Percentiles rank a stretch among this genome's conserved stretches.
phyloP scores from a whole-genome alignment of 1,139 yeast genomes.

The Candida sp. region DNA sequence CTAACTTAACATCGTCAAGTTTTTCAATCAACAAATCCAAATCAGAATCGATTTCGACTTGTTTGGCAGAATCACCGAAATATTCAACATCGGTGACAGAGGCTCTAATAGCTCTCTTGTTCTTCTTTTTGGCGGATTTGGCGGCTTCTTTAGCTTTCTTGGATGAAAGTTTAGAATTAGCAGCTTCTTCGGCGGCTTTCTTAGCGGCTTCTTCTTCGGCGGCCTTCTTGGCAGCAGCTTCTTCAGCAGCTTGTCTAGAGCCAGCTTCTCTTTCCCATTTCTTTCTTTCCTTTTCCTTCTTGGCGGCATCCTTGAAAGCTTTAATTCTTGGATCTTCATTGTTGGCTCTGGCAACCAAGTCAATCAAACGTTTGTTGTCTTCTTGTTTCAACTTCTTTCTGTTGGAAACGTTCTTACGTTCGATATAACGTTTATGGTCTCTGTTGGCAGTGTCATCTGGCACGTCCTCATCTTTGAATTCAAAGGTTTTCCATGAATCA shows the following conservation, averaged over 20 bases:
- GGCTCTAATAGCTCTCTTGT: constrained; percentile 89
- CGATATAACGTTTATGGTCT: constrained; percentile 98
- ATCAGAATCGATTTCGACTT: constrained; percentile 74
- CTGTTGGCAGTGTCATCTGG: constrained; percentile 99
- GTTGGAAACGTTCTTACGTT: constrained; percentile 94
- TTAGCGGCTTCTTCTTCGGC: constrained; percentile 78
- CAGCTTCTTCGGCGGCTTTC: constrained; percentile 76
- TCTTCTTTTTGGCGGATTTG: constrained; percentile 94
- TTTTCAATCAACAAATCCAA: constrained; percentile 74
- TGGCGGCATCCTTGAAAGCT: constrained; percentile 89
- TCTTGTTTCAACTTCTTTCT: constrained; percentile 98
- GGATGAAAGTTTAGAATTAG: constrained; percentile 59
- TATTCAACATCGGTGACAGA: constrained; percentile 82
- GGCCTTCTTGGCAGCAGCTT: constrained; percentile 75
- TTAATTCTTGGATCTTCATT: constrained; percentile 93
- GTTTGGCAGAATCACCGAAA: constrained; percentile 72
- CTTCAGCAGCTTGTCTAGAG: constrained; percentile 92
- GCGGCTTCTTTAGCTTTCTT: constrained; percentile 98
- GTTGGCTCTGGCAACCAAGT: constrained; percentile 84
- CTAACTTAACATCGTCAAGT: constrained; percentile 74
- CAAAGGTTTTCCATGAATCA: constrained; percentile 98
- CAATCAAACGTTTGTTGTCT: constrained; percentile 88
- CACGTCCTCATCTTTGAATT: constrained; percentile 97
- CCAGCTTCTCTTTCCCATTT: constrained; percentile 99
- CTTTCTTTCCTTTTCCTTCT: constrained; percentile 90